phyloP scores from a whole-genome alignment of 352 stramenopile species.

The Aphanomyces stellatus region DNA sequence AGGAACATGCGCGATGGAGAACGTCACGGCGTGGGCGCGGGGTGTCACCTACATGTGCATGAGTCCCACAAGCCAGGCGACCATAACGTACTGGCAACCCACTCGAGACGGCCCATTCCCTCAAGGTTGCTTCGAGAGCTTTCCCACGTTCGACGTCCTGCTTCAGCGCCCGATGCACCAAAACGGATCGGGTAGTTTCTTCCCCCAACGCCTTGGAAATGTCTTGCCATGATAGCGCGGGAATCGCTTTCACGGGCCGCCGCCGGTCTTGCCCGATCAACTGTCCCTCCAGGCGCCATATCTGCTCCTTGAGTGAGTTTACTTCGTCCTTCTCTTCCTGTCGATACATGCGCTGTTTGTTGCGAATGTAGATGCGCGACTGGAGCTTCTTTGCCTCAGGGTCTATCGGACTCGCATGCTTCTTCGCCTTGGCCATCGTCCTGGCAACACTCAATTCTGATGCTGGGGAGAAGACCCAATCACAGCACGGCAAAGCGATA shows the following conservation, averaged over 20 bases:
- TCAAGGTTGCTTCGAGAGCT: background rate
- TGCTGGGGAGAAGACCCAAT: too few species aligned
- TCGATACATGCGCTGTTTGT: constrained; percentile 16
- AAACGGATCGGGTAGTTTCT: background rate
- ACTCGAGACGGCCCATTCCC: background rate
- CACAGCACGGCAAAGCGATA: too few species aligned
- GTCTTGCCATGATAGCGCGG: background rate
- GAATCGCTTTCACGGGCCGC: background rate
- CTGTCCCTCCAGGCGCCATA: background rate
- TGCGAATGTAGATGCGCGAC: constrained; percentile 1
- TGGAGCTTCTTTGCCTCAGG: background rate
- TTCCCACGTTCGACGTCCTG: background rate
- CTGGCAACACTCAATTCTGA: too few species aligned
- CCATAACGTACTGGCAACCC: background rate
- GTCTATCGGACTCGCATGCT: too few species aligned
- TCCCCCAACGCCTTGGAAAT: background rate
- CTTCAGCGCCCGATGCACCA: background rate
- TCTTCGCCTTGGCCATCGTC: too few species aligned
- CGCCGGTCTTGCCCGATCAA: background rate
- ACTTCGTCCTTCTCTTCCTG: background rate
- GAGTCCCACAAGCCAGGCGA: background rate
- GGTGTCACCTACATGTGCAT: background rate
- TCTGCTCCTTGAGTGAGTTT: background rate
- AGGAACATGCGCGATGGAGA: background rate
- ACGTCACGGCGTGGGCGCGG: background rate